Evolutionary conservation across 2,329 filamentous ascomycete species (phyloP), one percentile per base, ranked within the genome.

Genomic region (Fusarium sp.): DNA sequence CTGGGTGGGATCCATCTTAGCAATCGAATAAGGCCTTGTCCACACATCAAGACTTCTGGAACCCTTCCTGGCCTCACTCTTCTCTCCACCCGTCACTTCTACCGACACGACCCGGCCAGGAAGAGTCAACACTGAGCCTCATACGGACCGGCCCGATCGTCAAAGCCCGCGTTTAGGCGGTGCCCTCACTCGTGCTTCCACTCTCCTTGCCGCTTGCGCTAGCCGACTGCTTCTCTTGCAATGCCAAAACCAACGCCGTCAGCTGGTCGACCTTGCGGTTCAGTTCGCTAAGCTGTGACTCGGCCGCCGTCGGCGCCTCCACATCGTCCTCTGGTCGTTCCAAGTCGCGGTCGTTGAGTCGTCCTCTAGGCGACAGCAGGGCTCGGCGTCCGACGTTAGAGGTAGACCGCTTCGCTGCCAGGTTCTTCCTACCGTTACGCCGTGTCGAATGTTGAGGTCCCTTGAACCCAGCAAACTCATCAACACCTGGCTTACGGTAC

Each of bases 201-300:
- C 64, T 66, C 9, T 40, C 47, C 29, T 63, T 63, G 29, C 40
- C 35, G 36, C 54, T 63, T 25, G 63, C 52, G 31, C 81, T 65
- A n/a, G 62, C 35, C 33, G 70, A 61, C 63, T 80, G 75, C 66
- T 80, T 80, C 64, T 82, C 80, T 75, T 90, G 89, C 78, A 91
- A 81, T 5, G 84, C 82, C 73, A 89, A 78, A 2, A 91, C 82
- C 57, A 88, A 78, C 22, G 86, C 83, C 0, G 89, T 90, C 71
- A 92, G 81, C 65, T 86, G 86, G 73, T 91, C 89, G 75, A 92
- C 90, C 84, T 91, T 91, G 56, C 80, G 81, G 47, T 85, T 85
- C 74, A 92, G 80, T 72, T 91, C 89, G 5, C 82, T 80, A 63
- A 92, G 86, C 70, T 88, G 87, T 29, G 85, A 83, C 74, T 91